phyloP scores from a whole-genome alignment of 73 alveolate genomes.

The Symbiodinium pilosum region DNA sequence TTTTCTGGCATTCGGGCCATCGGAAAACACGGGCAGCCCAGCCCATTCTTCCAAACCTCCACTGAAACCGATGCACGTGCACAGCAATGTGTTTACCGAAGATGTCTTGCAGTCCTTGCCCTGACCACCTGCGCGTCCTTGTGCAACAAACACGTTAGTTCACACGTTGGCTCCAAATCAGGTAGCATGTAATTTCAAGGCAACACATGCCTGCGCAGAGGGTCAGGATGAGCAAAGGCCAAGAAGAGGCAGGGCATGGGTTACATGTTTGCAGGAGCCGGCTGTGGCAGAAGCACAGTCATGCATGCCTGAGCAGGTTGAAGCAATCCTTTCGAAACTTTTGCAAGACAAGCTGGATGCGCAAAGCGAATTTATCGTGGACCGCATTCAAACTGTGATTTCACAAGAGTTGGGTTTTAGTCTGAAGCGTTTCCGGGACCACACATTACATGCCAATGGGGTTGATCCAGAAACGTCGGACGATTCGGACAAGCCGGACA shows the following conservation, averaged over 20 bases:
- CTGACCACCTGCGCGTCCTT: too few species aligned
- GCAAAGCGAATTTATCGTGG: not conserved
- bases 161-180: not conserved
- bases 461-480: not conserved
- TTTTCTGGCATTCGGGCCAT: too few species aligned
- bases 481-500: not conserved
- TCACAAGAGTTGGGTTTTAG: slow-evolving; percentile 12
- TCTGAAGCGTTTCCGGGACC: slow-evolving; percentile 3
- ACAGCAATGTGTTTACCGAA: too few species aligned
- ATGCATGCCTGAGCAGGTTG: not conserved
- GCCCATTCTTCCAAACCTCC: too few species aligned
- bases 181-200: too few species aligned
- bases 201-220: too few species aligned
- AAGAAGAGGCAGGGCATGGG: too few species aligned
- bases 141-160: too few species aligned
- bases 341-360: not conserved
- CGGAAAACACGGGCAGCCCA: too few species aligned
- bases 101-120: too few species aligned
- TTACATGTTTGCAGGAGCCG: not conserved
- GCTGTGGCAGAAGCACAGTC: not conserved
- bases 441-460: not conserved
- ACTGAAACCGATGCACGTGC: too few species aligned
- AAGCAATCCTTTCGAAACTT: not conserved
- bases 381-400: not conserved
- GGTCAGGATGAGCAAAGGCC: too few species aligned